Evolutionary conservation across 306 rosid genomes (phyloP), one percentile per base, ranked within the genome.

Genomic region (Astragalus membranaceus): DNA sequence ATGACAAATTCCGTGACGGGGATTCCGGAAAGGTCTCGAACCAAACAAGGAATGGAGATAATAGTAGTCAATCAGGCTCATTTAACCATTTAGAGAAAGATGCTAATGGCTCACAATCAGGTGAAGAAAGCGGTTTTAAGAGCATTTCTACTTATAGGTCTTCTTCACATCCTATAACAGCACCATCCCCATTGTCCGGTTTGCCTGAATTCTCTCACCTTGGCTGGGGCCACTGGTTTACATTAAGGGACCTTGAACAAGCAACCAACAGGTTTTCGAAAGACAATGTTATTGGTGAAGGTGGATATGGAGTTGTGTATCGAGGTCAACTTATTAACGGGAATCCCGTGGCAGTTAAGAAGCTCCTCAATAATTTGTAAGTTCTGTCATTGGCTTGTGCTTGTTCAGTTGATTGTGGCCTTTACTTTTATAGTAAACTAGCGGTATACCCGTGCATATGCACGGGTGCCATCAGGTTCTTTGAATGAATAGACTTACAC

Each of bases 201-300:
- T 75, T 91, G 33, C 97, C 96, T 12, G 79, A 75, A 47, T 75
- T 75, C 46, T 75, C 79, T n/a, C 79, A 75, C 62, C 79, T 75
- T 56, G 97, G 97, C 57, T 91, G 93, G 96, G 96, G 96, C 12
- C 92, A 91, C 75, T 91, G 96, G 97, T 91, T 91, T 86, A 91
- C 96, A 36, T 61, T 91, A 54, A 80, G 96, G 84, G 97, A 91
- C 81, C 80, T 91, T 1, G 97, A 91, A 67, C 83, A 75, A 60
- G 97, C 97, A 37, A 91, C 97, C 4, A 84, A 72, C 46, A 69
- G 85, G 78, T 91, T 91, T 88, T 82, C 96, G 1, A 83, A 82
- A 42, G 97, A 88, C 16, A 91, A 57, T 56, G 65, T 75, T 47
- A 75, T 75, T 16, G 79, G 79, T 10, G 79, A 75, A 56, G 79